Conservation (phyloP, 1,284 basidiomycete genomes). For the Rhodotorula sp. region DNA sequence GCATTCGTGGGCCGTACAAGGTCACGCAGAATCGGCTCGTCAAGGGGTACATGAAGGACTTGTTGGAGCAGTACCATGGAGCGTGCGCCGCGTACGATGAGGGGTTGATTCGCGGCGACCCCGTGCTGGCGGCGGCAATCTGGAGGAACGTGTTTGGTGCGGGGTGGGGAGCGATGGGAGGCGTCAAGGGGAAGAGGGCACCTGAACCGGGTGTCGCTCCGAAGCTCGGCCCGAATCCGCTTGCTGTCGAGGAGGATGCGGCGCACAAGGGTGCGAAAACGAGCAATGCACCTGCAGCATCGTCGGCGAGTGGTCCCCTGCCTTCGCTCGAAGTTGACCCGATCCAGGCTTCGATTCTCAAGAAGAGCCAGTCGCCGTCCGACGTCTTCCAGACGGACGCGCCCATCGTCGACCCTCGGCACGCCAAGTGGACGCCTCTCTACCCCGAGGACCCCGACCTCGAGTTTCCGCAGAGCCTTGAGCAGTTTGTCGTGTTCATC, state of each 20-base stretch:
- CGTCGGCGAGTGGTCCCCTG: background rate
- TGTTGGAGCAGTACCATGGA: slow-evolving; percentile 90
- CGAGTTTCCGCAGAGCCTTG: slow-evolving; percentile 72
- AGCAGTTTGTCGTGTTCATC: slow-evolving; percentile 71
- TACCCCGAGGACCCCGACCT: slow-evolving; percentile 41
- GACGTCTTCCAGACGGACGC: slow-evolving; percentile 41
- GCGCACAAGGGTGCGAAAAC: background rate
- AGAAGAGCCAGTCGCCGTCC: slow-evolving; percentile 30
- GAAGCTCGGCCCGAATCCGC: slow-evolving; percentile 52
- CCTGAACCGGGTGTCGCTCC: slow-evolving; percentile 55
- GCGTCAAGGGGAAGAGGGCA: slow-evolving; percentile 48
- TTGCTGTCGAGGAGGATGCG: slow-evolving; percentile 16
- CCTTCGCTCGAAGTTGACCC: slow-evolving; percentile 34
- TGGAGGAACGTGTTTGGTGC: slow-evolving; percentile 84
- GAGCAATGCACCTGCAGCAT: no score
- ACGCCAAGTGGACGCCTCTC: slow-evolving; percentile 20
- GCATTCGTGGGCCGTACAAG: slow-evolving; percentile 76
- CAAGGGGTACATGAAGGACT: slow-evolving; percentile 79
- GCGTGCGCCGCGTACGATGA: slow-evolving; percentile 78
- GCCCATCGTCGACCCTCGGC: slow-evolving; percentile 35
- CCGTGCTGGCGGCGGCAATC: slow-evolving; percentile 77
- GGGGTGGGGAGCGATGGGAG: slow-evolving; percentile 52
- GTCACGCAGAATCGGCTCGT: slow-evolving; percentile 70
- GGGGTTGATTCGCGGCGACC: slow-evolving; percentile 68
- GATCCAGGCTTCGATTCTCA: slow-evolving; percentile 37